A percentile compares a stretch with the other conserved stretches of the same genome.
Conservation (phyloP, 345 rosid genomes). For the Gossypium bickii region DNA sequence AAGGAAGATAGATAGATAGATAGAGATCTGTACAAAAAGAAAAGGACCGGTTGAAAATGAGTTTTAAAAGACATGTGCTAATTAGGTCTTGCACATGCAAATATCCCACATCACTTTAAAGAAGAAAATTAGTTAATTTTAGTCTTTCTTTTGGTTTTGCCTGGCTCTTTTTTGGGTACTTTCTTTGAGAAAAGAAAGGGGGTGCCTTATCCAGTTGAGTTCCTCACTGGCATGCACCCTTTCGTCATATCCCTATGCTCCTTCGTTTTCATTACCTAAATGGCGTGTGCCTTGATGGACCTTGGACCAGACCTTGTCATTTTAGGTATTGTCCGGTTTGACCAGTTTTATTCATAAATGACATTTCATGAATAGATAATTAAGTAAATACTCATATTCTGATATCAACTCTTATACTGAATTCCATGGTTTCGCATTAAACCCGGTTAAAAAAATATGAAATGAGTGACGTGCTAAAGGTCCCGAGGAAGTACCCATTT, state of each 20-base stretch:
- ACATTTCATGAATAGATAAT: too few relatives aligned
- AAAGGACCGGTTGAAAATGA: neutral
- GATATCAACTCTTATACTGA: too few relatives aligned
- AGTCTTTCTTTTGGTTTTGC: neutral
- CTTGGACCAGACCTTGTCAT: neutral
- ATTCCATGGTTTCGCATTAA: too few relatives aligned
- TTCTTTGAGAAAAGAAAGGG: neutral
- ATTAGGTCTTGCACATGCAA: slow-evolving; percentile 6
- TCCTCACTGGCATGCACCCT: neutral
- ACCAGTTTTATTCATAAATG: neutral
- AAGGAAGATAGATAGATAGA: neutral
- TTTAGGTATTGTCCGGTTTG: neutral
- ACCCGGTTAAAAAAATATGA: too few relatives aligned
- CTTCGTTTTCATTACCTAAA: neutral
- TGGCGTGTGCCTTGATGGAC: neutral
- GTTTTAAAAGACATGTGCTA: neutral
- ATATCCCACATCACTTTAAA: neutral
- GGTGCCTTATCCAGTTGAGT: neutral
- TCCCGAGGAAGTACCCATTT: too few relatives aligned
- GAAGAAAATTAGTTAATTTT: neutral
- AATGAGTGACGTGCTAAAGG: too few relatives aligned
- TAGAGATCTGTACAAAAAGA: neutral
- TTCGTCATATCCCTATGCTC: neutral
- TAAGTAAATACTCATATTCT: too few relatives aligned
- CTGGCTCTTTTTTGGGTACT: neutral